phyloP scores from a whole-genome alignment of 371 early-diverging fungal genomes.

The Neoconidiobolus thromboides region DNA sequence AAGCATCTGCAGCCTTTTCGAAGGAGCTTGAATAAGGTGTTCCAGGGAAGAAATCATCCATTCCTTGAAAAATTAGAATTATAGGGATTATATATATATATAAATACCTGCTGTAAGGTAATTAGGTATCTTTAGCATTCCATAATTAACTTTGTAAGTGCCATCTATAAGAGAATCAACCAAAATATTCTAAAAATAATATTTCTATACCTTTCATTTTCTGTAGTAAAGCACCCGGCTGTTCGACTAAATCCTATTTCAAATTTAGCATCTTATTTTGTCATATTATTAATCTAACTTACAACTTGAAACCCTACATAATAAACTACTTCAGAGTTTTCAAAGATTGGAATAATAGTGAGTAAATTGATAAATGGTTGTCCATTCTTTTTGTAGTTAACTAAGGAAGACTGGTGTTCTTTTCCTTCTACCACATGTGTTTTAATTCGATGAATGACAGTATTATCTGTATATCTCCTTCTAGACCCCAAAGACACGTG shows the following conservation, averaged over 20 bases:
- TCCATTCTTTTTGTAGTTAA: conserved; percentile 41
- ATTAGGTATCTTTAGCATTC: conserved; percentile 9
- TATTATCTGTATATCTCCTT: conserved; percentile 31
- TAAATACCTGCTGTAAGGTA: conserved; percentile 4
- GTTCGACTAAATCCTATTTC: conserved; percentile 33
- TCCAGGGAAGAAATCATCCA: conserved; percentile 4
- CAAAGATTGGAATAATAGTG: conserved; percentile 40
- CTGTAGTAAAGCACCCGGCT: conserved; percentile 39
- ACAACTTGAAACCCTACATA: conserved; percentile 49
- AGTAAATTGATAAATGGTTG: conserved; percentile 57
- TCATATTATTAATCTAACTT: neutral
- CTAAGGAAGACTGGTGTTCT: conserved; percentile 35
- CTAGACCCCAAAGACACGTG: conserved; percentile 18
- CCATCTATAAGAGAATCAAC: conserved; percentile 14
- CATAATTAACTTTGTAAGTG: conserved; percentile 31
- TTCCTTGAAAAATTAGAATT: neutral
- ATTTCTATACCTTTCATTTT: conserved; percentile 18
- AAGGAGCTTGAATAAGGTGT: neutral
- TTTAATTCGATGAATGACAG: conserved; percentile 24
- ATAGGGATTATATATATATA: neutral
- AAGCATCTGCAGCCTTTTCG: conserved; percentile 9
- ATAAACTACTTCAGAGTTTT: conserved; percentile 19
- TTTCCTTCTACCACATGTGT: conserved; percentile 20
- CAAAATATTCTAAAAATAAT: neutral
- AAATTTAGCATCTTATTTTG: neutral